Evolutionary conservation across 2,329 filamentous ascomycete species (phyloP), one percentile per base, ranked within the genome.

Genomic region (Colletotrichum scovillei): DNA sequence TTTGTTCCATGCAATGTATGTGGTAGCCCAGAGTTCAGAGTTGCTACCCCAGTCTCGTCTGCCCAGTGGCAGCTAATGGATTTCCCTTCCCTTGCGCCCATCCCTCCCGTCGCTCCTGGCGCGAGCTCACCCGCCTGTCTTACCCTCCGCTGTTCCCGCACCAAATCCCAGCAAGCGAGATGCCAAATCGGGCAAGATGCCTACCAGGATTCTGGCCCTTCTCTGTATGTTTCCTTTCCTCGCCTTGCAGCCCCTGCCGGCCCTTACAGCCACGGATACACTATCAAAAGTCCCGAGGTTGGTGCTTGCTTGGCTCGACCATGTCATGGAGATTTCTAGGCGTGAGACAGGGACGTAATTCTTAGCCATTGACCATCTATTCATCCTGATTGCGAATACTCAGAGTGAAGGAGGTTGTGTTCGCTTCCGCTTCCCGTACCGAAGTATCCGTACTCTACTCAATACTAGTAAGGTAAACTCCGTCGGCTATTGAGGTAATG

Each of bases 401-500:
- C 1, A 35, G 32, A 35, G 11, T 35, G 30, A 35, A 11, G 30
- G 56, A 8, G 30, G n/a, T 22, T 14, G 35, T 14, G 32, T 19
- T 35, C 19, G 35, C 22, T 35, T 38, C 30, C 14, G 62, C 24
- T 49, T 22, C 19, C 42, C 42, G 42, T 32, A 32, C 64, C 69
- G 49, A 63, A 26, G 26, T 55, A 63, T 26, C 69, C 69, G 57
- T 22, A 42, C 38, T 42, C 38, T 19, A 42, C 6, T 42, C 38
- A 16, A 19, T 19, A 28, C 46, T 46, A 19, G 7, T 26, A 55
- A 35, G 16, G 7, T 35, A 64, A 35, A 22, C 28, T 38, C 30
- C 57, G 56, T 42, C 62, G 65, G 70, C 49, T 46, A 49, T n/a
- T n/a, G 53, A 59, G 59, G 32, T 66, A 56, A 53, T 69, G 30